These are phyloP conservation scores for Selenicereus undatus DNA, from an alignment of 148 eudicot genomes.

Conservation along the genomic window DNA sequence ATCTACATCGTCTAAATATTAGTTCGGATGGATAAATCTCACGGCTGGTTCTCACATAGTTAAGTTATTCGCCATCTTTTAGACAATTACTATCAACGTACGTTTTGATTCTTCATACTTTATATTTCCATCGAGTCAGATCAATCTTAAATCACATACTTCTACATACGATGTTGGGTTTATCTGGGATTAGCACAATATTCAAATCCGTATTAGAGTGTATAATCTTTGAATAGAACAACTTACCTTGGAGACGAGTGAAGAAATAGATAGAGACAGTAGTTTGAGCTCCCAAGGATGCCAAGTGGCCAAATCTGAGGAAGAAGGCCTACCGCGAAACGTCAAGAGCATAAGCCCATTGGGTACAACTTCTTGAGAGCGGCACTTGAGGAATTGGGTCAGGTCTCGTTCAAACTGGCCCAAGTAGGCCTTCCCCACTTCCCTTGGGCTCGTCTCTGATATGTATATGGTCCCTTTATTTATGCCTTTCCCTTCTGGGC, in stretches of 20 bases:
- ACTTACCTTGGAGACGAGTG: conserved; percentile 26
- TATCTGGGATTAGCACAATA: too few species aligned
- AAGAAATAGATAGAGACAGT: conserved; percentile 18
- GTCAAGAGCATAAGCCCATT: conserved; percentile 32
- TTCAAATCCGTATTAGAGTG: too few species aligned
- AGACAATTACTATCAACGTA: too few species aligned
- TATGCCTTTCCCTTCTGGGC: conserved; percentile 25
- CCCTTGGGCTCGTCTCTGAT: conserved; percentile 27
- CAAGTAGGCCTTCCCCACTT: conserved; percentile 32
- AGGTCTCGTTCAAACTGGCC: conserved; percentile 40
- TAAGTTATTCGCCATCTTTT: too few species aligned
- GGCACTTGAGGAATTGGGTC: conserved; percentile 28
- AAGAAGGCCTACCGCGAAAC: conserved; percentile 31
- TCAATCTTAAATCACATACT: too few species aligned
- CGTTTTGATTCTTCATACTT: too few species aligned
- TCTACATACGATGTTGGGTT: too few species aligned
- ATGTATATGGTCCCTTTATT: conserved; percentile 42
- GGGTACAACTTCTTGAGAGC: conserved; percentile 35
- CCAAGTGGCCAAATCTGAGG: background rate
- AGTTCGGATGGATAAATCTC: too few species aligned
- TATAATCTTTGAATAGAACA: background rate
- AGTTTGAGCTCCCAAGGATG: conserved; percentile 25
- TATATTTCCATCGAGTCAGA: too few species aligned
- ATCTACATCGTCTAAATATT: too few species aligned
- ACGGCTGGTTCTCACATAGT: too few species aligned